Evolutionary conservation across 1,139 yeast species (phyloP).

Genomic region (Candida neerlandica): DNA sequence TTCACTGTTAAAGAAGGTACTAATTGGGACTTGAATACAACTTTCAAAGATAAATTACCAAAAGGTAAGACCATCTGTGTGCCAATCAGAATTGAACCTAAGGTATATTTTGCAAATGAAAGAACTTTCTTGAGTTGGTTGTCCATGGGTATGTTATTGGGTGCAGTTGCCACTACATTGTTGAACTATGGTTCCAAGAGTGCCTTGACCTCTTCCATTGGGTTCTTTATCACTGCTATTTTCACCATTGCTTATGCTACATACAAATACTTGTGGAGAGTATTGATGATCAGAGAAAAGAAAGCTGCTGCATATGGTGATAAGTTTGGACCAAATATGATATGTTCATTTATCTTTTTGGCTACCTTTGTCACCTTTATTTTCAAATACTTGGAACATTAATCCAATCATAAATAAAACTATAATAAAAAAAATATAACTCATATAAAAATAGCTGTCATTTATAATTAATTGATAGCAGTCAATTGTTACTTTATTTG

Average conservation of each 20-base stretch:
- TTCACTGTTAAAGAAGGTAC: slow-evolving; percentile 83
- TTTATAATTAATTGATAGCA: too few species aligned
- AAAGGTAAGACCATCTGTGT: slow-evolving; percentile 75
- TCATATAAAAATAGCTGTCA: not conserved
- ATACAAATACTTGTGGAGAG: slow-evolving; percentile 78
- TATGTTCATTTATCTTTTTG: slow-evolving; percentile 72
- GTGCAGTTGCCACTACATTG: slow-evolving; percentile 72
- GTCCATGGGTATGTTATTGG: slow-evolving; percentile 69
- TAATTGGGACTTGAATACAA: slow-evolving; percentile 59
- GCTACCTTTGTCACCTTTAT: slow-evolving; percentile 75
- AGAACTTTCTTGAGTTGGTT: slow-evolving; percentile 81
- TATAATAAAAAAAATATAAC: not conserved
- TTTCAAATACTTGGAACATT: slow-evolving; percentile 46
- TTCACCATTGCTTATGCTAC: slow-evolving; percentile 75
- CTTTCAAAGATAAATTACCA: slow-evolving; percentile 63
- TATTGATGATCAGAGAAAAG: slow-evolving; percentile 77
- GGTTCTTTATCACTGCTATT: slow-evolving; percentile 84
- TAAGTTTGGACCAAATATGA: slow-evolving; percentile 80
- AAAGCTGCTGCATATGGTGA: slow-evolving; percentile 86
- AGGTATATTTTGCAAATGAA: slow-evolving; percentile 83
- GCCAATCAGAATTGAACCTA: slow-evolving; percentile 82
- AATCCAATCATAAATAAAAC: not conserved
- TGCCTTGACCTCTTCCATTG: slow-evolving; percentile 81
- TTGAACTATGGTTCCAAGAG: slow-evolving; percentile 68
- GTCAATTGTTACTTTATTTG: too few species aligned